Conservation (phyloP, 2,329 filamentous ascomycete genomes). For the Ophiostoma sp. region DNA sequence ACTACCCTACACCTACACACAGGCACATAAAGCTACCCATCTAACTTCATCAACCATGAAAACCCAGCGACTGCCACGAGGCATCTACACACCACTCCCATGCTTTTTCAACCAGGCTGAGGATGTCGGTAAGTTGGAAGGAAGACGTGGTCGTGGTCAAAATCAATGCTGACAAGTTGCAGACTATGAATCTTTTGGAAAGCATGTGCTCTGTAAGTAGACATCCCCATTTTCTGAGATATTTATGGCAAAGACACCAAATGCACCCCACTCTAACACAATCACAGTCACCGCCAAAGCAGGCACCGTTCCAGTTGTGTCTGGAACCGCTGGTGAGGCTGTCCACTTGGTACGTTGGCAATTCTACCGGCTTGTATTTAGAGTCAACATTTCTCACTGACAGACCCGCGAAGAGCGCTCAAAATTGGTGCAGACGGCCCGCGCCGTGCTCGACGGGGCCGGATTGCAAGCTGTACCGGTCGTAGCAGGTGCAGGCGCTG, state of each 20-base stretch:
- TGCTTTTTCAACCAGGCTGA: constrained; percentile 26
- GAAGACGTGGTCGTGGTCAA: not conserved
- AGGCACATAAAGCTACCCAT: not conserved
- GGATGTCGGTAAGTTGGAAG: constrained; percentile 14
- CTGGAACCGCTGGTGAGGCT: constrained; percentile 27
- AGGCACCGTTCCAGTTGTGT: constrained; percentile 25
- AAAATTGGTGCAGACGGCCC: constrained; percentile 18
- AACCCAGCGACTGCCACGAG: constrained; percentile 17
- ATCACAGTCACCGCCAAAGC: constrained; percentile 13
- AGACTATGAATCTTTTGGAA: constrained; percentile 23
- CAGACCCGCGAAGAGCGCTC: constrained; percentile 25
- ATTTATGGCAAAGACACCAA: not conserved
- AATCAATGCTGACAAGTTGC: not conserved
- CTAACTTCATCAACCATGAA: not conserved
- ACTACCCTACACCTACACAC: no score
- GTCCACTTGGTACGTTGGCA: constrained; percentile 18
- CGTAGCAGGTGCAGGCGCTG: constrained; percentile 47
- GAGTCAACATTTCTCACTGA: not conserved
- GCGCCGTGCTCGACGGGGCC: constrained; percentile 22
- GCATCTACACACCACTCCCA: constrained; percentile 29
- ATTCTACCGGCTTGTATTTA: not conserved
- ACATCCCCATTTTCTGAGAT: not conserved
- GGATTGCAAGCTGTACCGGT: constrained; percentile 42
- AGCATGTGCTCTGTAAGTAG: constrained; percentile 22
- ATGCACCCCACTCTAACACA: not conserved